Conservation (phyloP, 129 eudicot species). For the Pseudognaphalium luteoalbum region DNA sequence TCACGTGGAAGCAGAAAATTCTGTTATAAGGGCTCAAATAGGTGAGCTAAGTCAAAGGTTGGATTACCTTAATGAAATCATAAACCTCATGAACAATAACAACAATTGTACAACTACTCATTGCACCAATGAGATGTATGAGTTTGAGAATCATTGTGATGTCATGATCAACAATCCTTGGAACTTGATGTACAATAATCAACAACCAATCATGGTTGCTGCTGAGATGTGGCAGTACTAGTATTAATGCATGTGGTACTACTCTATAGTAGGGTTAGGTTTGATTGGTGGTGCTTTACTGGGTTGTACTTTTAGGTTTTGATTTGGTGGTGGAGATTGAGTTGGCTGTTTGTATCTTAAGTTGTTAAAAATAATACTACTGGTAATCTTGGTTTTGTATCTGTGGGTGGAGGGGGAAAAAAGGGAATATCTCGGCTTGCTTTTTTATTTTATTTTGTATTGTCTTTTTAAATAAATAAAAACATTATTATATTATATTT, state of each 20-base stretch:
- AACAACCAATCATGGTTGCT: conserved; percentile 70
- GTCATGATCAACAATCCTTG: conserved; percentile 43
- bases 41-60: conserved; percentile 72
- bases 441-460: neutral
- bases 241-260: conserved; percentile 15
- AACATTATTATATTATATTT: neutral
- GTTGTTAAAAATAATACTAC: conserved; percentile 11
- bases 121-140: conserved; percentile 34
- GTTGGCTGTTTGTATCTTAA: conserved; percentile 21
- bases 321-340: conserved; percentile 27
- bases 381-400: conserved; percentile 19
- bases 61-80: conserved; percentile 66
- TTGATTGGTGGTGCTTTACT: conserved; percentile 23
- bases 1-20: conserved; percentile 75
- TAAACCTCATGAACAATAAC: conserved; percentile 44
- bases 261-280: conserved; percentile 28
- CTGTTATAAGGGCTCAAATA: conserved; percentile 82
- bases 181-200: conserved; percentile 62
- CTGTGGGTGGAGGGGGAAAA: conserved; percentile 14
- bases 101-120: conserved; percentile 6
- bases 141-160: conserved; percentile 34
- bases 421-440: conserved; percentile 14
- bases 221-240: conserved; percentile 64
- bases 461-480: neutral
- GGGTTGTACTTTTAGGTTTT: conserved; percentile 38